Evolutionary conservation across 225 moss, liverwort and hornwort species (phyloP), one percentile per base, ranked within the genome.

Genomic region (Lunularia cruciata): DNA sequence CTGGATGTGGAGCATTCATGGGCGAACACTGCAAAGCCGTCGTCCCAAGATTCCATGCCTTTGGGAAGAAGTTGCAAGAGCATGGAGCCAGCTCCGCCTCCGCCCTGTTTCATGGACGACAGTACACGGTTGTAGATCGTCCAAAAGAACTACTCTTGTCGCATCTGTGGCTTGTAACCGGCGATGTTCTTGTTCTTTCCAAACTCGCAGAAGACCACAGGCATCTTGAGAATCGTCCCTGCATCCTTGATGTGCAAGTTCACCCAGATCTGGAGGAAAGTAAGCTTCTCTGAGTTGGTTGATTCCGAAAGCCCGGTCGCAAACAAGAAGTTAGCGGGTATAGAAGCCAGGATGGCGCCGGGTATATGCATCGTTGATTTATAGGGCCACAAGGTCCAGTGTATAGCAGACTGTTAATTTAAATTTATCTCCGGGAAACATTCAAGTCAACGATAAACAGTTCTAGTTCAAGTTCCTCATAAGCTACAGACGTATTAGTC

Each of bases 191-290:
- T 72, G 10, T 83, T 87, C 42, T 78, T 79, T 14, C 89, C 89
- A 1, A 51, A 90, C 70, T 90, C 89, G 1, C 83, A 81, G 38
- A 90, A 90, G 57, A 90, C 5, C 0, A 90, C 81, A 0, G 89
- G 89, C 83, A 87, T 90, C 33, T 22, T 9, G 54, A 90, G 34
- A 18, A 34, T 32, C 67, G 74, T 25, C 53, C 3, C 19, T 2
- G 85, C 73, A 18, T 87, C 87, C 23, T 39, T 53, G 57, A 85
- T 87, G 79, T 90, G 89, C 0, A 77, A 47, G 31, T 59, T 83
- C 28, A 80, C 57, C 89, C 89, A 90, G 28, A 60, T 47, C 52
- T 76, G 60, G 81, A 87, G 76, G 56, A 85, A 90, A 15, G 43
- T 20, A 5, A 55, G 3, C 79, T 81, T 87, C 0, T 66, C 47